Percentiles rank a stretch among this genome's conserved stretches.
phyloP scores from a whole-genome alignment of 495 filamentous ascomycete genomes.

The Neurospora pannonica region DNA sequence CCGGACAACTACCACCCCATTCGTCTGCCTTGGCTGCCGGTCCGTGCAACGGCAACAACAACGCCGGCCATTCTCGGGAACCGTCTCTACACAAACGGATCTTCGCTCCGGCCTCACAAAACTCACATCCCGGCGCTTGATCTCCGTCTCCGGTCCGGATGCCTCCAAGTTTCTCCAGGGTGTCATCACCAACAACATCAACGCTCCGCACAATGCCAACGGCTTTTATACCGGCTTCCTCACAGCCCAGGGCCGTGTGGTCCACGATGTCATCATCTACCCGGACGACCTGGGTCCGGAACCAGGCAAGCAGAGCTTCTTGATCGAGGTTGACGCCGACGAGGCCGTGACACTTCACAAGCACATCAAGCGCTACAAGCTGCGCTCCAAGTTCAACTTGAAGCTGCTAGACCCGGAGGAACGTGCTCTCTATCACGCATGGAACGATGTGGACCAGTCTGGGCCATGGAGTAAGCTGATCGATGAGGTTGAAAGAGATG shows the following conservation, averaged over 20 bases:
- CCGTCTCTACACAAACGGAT: constrained; percentile 20
- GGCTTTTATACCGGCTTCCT: constrained; percentile 76
- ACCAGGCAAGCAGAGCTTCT: constrained; percentile 42
- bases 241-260: constrained; percentile 69
- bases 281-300: constrained; percentile 40
- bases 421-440: constrained; percentile 55
- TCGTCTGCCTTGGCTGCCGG: not conserved
- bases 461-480: not conserved
- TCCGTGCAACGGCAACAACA: constrained; percentile 1
- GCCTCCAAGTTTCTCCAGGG: constrained; percentile 80
- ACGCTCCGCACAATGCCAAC: constrained; percentile 13
- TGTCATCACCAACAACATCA: constrained; percentile 67
- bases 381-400: constrained; percentile 68
- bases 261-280: constrained; percentile 89
- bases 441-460: constrained; percentile 27
- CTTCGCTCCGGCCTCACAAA: constrained; percentile 36
- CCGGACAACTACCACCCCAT: not conserved
- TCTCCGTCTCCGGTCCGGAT: constrained; percentile 70
- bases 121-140: constrained; percentile 63
- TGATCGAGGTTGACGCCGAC: constrained; percentile 71
- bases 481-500: not conserved
- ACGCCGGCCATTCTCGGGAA: constrained; percentile 2
- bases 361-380: constrained; percentile 74
- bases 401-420: constrained; percentile 54
- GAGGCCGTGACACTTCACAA: constrained; percentile 51